Evolutionary conservation across 1,284 basidiomycete genomes (phyloP), one percentile per base, ranked within the genome.

Genomic region (Cryptococcus wingfieldii): DNA sequence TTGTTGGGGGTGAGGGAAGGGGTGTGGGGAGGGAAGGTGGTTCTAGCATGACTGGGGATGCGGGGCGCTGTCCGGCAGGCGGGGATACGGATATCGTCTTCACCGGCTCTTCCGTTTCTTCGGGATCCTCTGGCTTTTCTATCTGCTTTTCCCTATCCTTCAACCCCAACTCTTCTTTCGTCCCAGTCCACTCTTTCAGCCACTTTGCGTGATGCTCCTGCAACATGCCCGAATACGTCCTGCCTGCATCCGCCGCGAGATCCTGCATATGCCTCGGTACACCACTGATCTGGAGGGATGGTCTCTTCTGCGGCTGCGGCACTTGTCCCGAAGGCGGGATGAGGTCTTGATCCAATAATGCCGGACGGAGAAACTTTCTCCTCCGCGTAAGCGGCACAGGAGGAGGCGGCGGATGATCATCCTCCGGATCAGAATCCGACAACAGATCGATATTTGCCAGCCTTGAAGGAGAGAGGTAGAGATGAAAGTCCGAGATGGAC

Each of bases 381-480:
- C 56, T 47, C 12, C 38, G 54, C 18, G 47, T 37, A 3, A 54
- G 44, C 10, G 47, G 18, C 7, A 43, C 38, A 25, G 34, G 41
- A 7, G 39, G 43, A 3, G 51, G 38, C 14, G 31, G 31, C 31
- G 7, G 31, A 10, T 34, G 31, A 19, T 45, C 44, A n/a, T 49
- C 43, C 14, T 59, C 66, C 3, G 56, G 45, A 10, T 69, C 68
- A 38, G 67, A 50, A 51, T 71, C 70, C 13, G 69, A 64, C 13
- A 74, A 55, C 3, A 74, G 56, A 51, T 72, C 69, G 34, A 74
- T 59, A 51, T 75, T 62, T 8, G 73, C 71, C 10, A 72, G 57
- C 19, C 75, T 61, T 1, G 74, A 76, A 0, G 76, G 75, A 0
- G 76, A 77, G 9, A 77, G 66, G 56, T 77, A 75, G 0, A 77